Conservation (phyloP, 352 stramenopile species). For the Globisporangium splendens region DNA sequence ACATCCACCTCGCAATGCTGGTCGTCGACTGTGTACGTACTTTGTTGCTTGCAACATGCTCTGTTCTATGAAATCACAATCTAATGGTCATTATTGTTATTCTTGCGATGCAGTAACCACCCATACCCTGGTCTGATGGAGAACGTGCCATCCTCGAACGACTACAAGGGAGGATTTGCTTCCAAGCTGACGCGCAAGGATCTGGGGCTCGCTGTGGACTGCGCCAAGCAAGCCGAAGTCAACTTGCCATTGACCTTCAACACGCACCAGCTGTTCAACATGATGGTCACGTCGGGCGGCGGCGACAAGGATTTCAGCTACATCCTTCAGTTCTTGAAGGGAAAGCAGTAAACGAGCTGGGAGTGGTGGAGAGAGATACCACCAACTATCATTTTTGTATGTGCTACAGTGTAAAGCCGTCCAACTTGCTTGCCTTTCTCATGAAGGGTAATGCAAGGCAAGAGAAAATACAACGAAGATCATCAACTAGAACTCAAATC, state of each 20-base stretch:
- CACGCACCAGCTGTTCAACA: constrained; percentile 80
- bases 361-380: not conserved
- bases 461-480: constrained; percentile 2
- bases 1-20: constrained; percentile 96
- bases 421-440: not conserved
- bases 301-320: constrained; percentile 88
- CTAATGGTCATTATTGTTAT: constrained; percentile 3
- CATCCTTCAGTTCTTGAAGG: constrained; percentile 82
- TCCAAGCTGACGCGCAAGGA: constrained; percentile 96
- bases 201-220: constrained; percentile 92
- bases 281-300: constrained; percentile 69
- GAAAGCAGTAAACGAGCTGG: constrained; percentile 36
- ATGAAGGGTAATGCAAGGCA: not conserved
- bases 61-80: too few relatives aligned
- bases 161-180: constrained; percentile 90
- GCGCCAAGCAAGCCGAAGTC: constrained; percentile 79
- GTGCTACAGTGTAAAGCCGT: not conserved
- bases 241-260: constrained; percentile 72
- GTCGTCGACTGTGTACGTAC: constrained; percentile 90
- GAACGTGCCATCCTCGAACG: constrained; percentile 82
- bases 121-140: constrained; percentile 92
- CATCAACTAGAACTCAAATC: constrained; percentile 8
- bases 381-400: not conserved
- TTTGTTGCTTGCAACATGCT: not conserved
- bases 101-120: constrained; percentile 64